Percentiles rank a stretch among this genome's conserved stretches.
phyloP scores from a whole-genome alignment of 2,329 filamentous ascomycete species.

The Calonectria pseudoreteaudii region DNA sequence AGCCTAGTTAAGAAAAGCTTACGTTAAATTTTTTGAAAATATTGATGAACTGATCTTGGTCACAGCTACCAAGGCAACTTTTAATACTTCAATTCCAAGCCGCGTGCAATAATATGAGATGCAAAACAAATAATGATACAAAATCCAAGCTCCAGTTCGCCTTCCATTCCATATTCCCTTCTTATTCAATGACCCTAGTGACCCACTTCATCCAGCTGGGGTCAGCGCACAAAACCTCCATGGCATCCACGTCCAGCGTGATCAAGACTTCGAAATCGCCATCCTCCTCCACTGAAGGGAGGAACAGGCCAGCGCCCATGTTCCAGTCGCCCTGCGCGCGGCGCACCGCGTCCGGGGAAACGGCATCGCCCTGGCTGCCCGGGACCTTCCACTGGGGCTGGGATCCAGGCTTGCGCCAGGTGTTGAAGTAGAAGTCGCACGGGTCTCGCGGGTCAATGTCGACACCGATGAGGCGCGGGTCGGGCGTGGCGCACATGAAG shows the following conservation, averaged over 20 bases:
- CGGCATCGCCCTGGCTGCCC: background rate
- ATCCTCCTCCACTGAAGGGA: background rate
- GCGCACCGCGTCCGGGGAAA: background rate
- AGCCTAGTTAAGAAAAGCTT: background rate
- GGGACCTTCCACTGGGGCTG: background rate
- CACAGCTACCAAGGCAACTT: background rate
- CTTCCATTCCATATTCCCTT: background rate
- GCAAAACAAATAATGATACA: too few relatives aligned
- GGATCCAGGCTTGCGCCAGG: background rate
- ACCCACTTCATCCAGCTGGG: slow-evolving; percentile 7
- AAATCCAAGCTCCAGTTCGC: background rate
- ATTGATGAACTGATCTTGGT: background rate
- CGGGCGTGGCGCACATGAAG: background rate
- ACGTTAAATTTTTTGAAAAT: background rate
- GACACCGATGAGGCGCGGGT: background rate
- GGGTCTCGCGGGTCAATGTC: slow-evolving; percentile 6
- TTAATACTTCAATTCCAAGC: background rate
- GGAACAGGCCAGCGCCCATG: background rate
- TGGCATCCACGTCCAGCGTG: slow-evolving; percentile 5
- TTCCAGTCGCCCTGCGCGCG: background rate
- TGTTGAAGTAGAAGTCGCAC: slow-evolving; percentile 11
- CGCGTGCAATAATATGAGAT: background rate
- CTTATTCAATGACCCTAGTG: background rate
- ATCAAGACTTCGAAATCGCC: background rate
- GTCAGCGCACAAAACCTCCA: background rate